Base-by-base conservation (phyloP, 495 filamentous ascomycete species). In the Tuber microsphaerosporum region DNA sequence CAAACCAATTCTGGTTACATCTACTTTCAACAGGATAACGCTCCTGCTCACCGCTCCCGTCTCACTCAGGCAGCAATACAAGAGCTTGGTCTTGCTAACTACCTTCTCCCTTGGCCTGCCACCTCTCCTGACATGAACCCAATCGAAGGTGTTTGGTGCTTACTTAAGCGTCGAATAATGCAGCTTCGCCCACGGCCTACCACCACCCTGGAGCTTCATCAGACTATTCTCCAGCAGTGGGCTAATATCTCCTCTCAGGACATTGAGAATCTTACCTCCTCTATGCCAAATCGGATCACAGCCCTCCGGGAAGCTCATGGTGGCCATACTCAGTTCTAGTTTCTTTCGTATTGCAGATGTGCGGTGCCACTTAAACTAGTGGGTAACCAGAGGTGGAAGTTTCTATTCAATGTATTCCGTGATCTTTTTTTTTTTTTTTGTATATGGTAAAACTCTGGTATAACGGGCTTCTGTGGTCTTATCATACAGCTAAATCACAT, bases 71-170 rank as follows among this genome's bases (percentile, higher is more conserved):
- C 2, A n/a, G 20, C 6, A 8, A 44, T 16, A 0, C 7, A 22
- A n/a, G 22, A 76, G 34, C 61, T 76, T 17, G 56, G 75, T 3
- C 65, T 76, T 34, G 8, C 9, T 2, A 22, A 46, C 20, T 72
- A 74, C 42, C 42, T 73, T 31, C 31, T 69, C 31, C 44, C 31
- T 10, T 76, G 70, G 74, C 74, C 74, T 9, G 20, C 76, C 1
- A n/a, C n/a, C 16, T 65, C 48, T 8, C 70, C 71, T 17, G 74
- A 73, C 31, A 61, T 78, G 37, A 78, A 73, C 70, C 42, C 56
- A 3, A 78, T 78, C 20, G 65, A 78, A 22, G 44, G 56, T 44
- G 20, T 78, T 14, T 78, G 44, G 71, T 69, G 39, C 19, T 31
- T 76, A 6, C 17, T 76, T 12, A 78, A 78, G 71, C 7, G 39